Base-by-base conservation (phyloP, 306 rosid species). In the Carpinus fangiana region DNA sequence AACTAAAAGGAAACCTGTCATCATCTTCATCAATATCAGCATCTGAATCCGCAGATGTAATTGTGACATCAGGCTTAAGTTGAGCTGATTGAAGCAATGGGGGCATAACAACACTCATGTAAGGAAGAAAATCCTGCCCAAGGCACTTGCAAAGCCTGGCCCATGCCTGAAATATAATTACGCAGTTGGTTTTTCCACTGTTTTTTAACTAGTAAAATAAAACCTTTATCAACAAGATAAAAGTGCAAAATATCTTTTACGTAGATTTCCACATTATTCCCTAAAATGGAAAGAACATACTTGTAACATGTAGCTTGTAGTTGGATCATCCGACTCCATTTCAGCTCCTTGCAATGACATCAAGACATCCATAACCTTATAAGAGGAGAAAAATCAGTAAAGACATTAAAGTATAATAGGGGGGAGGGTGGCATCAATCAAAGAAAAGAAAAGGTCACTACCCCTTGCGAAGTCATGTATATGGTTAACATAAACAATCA, bases 101-200 rank as follows among this genome's bases (percentile, higher is more conserved):
- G 77, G 98, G 98, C 98, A 95, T 95, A 78, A 95, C 98, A 87
- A 92, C 94, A 64, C 84, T 82, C 98, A 95, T 92, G 81, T 92
- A 95, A 12, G 98, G 98, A 74, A 95, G 98, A 76, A 95, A 95
- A 86, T 95, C 98, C 83, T 95, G 98, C 66, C 98, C 98, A 51
- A 95, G 92, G 78, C 98, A 95, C 85, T 95, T 95, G 90, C 98
- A 95, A 77, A 95, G 98, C 73, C 98, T 85, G 1, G 98, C 98
- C 98, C 98, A 95, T 54, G 98, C 98, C 98, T 95, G 81, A 53
- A 75, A n/a, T 60, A 79, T 65, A 64, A 59, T 65, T 20, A 54
- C 41, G 64, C 51, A 74, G 21, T 48, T 66, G 64, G 6, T 41
- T 17, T 16, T 71, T 71, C 12, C 20, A 8, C 31, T 56, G 53